Conservation (phyloP, 108 stramenopile species). For the Pseudonitzschia multistriata region DNA sequence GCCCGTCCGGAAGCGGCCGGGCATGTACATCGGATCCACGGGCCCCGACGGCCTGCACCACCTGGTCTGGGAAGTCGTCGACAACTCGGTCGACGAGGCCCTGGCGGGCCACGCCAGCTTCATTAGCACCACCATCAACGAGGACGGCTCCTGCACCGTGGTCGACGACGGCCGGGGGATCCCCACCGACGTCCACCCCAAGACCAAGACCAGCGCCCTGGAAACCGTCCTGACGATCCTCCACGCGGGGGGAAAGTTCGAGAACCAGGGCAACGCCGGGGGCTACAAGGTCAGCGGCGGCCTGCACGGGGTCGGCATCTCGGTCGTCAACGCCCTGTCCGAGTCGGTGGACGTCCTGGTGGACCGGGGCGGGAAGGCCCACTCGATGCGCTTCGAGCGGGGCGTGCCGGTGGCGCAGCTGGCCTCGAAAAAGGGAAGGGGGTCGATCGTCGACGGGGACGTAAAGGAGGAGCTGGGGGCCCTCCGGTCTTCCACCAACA, state of each 20-base stretch:
- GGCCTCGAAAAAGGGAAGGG: slow-evolving; percentile 29
- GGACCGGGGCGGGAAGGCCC: slow-evolving; percentile 50
- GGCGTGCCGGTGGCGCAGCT: slow-evolving; percentile 66
- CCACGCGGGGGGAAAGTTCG: slow-evolving; percentile 98
- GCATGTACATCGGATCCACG: slow-evolving; percentile 95
- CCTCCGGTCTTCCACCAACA: not conserved
- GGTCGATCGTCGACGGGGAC: slow-evolving; percentile 18
- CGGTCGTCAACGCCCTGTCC: slow-evolving; percentile 93
- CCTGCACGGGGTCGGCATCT: slow-evolving; percentile 95
- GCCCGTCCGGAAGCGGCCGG: slow-evolving; percentile 94
- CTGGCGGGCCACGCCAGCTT: slow-evolving; percentile 88
- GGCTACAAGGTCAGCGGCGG: slow-evolving; percentile 95
- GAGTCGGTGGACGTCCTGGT: slow-evolving; percentile 78
- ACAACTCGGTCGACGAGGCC: slow-evolving; percentile 95
- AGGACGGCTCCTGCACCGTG: slow-evolving; percentile 76
- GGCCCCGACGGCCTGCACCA: slow-evolving; percentile 94
- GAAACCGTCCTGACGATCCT: slow-evolving; percentile 94
- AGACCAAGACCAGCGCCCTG: slow-evolving; percentile 71
- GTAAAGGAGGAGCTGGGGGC: slow-evolving; percentile 20
- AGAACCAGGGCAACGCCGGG: slow-evolving; percentile 69
- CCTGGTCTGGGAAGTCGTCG: slow-evolving; percentile 93
- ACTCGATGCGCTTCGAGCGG: slow-evolving; percentile 72
- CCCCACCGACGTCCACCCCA: slow-evolving; percentile 86
- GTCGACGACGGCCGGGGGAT: slow-evolving; percentile 93
- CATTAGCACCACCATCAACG: slow-evolving; percentile 66